Percentiles rank a stretch among this genome's conserved stretches.
These are phyloP conservation scores for Kockovaella imperatae DNA, from an alignment of 768 basidiomycete genomes.

Conservation along the genomic window DNA sequence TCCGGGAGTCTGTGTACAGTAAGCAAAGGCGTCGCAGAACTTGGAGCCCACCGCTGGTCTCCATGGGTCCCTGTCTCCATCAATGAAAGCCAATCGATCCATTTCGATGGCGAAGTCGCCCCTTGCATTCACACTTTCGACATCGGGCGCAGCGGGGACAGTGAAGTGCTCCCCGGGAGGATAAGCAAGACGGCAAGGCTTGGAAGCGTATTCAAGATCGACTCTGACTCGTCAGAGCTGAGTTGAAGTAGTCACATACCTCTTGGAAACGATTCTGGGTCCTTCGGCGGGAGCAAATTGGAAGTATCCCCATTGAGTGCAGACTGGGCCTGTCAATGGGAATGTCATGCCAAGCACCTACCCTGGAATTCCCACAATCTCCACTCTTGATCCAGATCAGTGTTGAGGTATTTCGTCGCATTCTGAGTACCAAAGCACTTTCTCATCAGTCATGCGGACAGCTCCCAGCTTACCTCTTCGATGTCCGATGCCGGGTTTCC, in stretches of 20 bases:
- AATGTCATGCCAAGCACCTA: conserved; percentile 6
- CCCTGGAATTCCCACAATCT: conserved; percentile 79
- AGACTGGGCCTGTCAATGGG: conserved; percentile 46
- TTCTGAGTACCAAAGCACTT: conserved; percentile 84
- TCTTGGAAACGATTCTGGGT: conserved; percentile 68
- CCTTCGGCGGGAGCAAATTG: conserved; percentile 55
- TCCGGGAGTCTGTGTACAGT: conserved; percentile 34
- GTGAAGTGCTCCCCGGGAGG: conserved; percentile 64
- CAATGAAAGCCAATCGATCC: conserved; percentile 74
- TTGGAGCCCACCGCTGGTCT: conserved; percentile 53
- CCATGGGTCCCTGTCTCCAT: conserved; percentile 65
- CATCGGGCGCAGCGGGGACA: conserved; percentile 67
- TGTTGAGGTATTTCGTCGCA: conserved; percentile 57
- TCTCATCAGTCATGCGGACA: not conserved
- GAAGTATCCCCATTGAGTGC: conserved; percentile 95
- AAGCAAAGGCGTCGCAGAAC: not conserved
- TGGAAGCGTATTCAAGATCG: conserved; percentile 62
- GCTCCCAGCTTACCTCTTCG: conserved; percentile 17
- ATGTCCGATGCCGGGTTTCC: conserved; percentile 17
- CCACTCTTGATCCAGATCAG: conserved; percentile 66
- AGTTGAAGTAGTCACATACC: conserved; percentile 13
- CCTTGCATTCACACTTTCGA: conserved; percentile 70
- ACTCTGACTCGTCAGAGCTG: conserved; percentile 46
- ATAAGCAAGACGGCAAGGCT: conserved; percentile 59
- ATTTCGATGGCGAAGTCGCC: conserved; percentile 77